These are phyloP conservation scores for Fraxinus paxiana DNA, from an alignment of 305 asterid genomes.

Conservation along the genomic window DNA sequence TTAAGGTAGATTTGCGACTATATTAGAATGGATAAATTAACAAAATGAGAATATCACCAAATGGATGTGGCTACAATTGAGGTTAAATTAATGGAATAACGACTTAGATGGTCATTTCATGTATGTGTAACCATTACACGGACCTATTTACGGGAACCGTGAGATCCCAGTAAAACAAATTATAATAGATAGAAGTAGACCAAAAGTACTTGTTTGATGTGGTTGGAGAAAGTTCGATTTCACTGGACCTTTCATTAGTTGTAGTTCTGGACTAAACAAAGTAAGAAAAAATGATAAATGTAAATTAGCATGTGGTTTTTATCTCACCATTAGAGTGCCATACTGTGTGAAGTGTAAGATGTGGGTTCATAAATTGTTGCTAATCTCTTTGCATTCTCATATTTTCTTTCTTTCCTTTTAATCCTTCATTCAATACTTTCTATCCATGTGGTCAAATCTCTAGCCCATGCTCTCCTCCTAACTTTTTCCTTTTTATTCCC, in stretches of 20 bases:
- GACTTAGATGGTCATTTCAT: not conserved
- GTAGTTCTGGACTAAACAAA: not conserved
- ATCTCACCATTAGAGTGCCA: not conserved
- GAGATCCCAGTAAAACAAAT: not conserved
- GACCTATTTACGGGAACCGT: not conserved
- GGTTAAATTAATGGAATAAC: not conserved
- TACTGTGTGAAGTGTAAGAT: not conserved
- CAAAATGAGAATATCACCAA: not conserved
- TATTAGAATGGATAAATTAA: not conserved
- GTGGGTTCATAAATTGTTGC: not conserved
- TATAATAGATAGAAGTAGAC: not conserved
- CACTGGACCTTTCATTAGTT: not conserved
- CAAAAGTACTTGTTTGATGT: not conserved
- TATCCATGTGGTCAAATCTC: not conserved
- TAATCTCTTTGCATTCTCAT: not conserved
- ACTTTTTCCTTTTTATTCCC: not conserved
- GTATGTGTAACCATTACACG: not conserved
- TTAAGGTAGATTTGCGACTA: not conserved
- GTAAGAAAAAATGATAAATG: not conserved
- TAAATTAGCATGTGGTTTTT: not conserved
- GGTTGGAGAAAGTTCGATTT: not conserved
- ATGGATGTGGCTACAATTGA: not conserved
- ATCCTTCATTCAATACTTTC: not conserved
- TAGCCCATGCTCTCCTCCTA: not conserved
- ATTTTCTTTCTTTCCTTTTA: not conserved